A percentile compares a stretch with the other conserved stretches of the same genome.
Evolutionary conservation across 306 rosid genomes (phyloP).

Genomic region (Rosa lucieae): DNA sequence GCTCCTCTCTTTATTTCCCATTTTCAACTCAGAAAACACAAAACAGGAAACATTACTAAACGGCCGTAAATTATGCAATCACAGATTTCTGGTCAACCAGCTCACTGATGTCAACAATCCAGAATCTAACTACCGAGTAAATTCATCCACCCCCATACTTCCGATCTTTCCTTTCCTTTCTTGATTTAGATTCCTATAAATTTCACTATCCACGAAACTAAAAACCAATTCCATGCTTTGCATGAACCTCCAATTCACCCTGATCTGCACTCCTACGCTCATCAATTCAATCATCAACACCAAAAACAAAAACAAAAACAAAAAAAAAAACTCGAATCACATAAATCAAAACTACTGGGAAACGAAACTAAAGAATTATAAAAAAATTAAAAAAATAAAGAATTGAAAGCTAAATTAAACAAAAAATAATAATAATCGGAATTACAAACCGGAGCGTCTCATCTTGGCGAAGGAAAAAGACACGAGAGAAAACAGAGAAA

Average conservation of each 20-base stretch:
- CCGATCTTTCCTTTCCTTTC: not conserved
- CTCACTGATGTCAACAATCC: not conserved
- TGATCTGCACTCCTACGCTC: not conserved
- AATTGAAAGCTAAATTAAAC: not conserved
- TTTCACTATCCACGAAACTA: not conserved
- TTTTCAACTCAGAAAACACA: not conserved
- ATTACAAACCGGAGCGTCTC: constrained; percentile 62
- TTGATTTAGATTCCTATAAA: not conserved
- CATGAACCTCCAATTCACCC: not conserved
- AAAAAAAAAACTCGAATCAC: not conserved
- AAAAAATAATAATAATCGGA: not conserved
- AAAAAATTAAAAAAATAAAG: not conserved
- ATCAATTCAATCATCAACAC: too few relatives aligned
- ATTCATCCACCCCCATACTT: not conserved
- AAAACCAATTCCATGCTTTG: not conserved
- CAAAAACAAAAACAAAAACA: not conserved
- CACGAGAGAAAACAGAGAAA: not conserved
- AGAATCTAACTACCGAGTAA: too few relatives aligned
- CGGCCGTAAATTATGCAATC: not conserved
- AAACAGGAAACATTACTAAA: not conserved
- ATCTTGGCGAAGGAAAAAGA: constrained; percentile 44
- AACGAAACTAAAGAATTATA: not conserved
- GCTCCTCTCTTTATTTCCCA: not conserved
- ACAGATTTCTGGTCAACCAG: not conserved
- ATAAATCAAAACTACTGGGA: not conserved